A percentile compares a stretch with the other conserved stretches of the same genome.
Evolutionary conservation across 2,329 filamentous ascomycete genomes (phyloP).

Genomic region (Aspergillus flavus): DNA sequence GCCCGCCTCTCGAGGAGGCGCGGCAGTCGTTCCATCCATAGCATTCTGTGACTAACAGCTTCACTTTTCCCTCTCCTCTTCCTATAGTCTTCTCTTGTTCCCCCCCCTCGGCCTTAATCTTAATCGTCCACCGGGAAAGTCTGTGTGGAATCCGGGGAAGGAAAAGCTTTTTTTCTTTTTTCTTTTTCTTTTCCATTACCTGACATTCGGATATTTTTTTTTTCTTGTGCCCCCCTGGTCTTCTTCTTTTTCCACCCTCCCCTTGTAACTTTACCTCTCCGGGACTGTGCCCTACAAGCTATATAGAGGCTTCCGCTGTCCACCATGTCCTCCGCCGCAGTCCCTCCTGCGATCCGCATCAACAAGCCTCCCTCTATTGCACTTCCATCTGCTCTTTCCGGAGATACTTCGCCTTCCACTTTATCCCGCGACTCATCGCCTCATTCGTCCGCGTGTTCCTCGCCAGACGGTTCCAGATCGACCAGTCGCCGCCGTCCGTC

Average conservation of each 20-base stretch:
- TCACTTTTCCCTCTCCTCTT: constrained; percentile 22
- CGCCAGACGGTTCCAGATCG: constrained; percentile 40
- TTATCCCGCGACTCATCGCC: constrained; percentile 37
- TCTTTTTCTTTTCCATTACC: constrained; percentile 1
- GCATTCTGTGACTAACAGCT: constrained; percentile 42
- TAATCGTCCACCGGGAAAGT: constrained; percentile 20
- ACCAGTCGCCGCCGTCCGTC: constrained; percentile 44
- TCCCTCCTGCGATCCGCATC: constrained; percentile 25
- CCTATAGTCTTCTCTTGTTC: constrained; percentile 16
- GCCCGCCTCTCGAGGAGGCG: constrained; percentile 16
- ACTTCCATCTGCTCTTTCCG: constrained; percentile 24
- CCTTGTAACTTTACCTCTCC: constrained; percentile 16
- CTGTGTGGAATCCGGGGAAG: constrained; percentile 36
- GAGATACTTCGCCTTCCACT: constrained; percentile 21
- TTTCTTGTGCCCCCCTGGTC: constrained; percentile 10
- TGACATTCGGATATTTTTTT: constrained; percentile 15
- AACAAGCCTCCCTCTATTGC: constrained; percentile 29
- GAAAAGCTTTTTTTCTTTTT: constrained; percentile 17
- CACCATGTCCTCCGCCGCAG: constrained; percentile 34
- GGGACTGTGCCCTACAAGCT: constrained; percentile 16
- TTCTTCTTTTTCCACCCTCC: constrained; percentile 8
- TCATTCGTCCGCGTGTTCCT: constrained; percentile 33
- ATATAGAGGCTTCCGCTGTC: constrained; percentile 25
- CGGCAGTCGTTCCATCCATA: constrained; percentile 18
- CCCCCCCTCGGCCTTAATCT: constrained; percentile 22